phyloP scores from a whole-genome alignment of 2,329 filamentous ascomycete genomes.

The Cylindrodendrum hubeiense region DNA sequence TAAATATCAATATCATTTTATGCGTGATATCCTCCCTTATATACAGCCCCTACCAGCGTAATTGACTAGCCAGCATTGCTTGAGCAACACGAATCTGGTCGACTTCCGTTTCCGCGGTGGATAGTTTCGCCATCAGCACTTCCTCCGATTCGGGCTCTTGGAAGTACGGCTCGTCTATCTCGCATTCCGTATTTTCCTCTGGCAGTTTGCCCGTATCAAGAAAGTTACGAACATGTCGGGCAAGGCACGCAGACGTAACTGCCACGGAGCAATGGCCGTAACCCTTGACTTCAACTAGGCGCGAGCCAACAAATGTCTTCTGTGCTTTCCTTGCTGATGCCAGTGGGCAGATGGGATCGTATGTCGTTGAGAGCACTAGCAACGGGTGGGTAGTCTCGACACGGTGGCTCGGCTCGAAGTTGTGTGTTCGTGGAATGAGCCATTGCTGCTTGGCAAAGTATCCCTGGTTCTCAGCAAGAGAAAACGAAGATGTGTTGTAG shows the following conservation, averaged over 20 bases:
- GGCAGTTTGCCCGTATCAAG: slow-evolving; percentile 55
- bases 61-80: slow-evolving; percentile 1
- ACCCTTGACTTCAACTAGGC: slow-evolving; percentile 55
- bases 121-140: background rate
- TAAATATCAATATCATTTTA: too few species aligned
- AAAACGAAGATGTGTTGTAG: slow-evolving; percentile 50
- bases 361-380: slow-evolving; percentile 47
- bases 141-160: slow-evolving; percentile 40
- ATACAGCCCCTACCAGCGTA: background rate
- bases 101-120: slow-evolving; percentile 4
- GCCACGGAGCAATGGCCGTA: slow-evolving; percentile 58
- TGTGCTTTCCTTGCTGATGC: slow-evolving; percentile 53
- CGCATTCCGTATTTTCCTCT: slow-evolving; percentile 49
- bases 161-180: slow-evolving; percentile 55
- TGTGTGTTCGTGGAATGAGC: slow-evolving; percentile 46
- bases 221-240: slow-evolving; percentile 51
- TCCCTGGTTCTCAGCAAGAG: slow-evolving; percentile 30
- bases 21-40: background rate
- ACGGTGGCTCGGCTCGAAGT: slow-evolving; percentile 36
- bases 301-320: slow-evolving; percentile 51
- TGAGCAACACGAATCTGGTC: slow-evolving; percentile 27
- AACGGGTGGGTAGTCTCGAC: slow-evolving; percentile 52
- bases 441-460: slow-evolving; percentile 45
- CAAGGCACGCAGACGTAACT: slow-evolving; percentile 52
- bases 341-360: slow-evolving; percentile 64